Base-by-base conservation (phyloP, 2,329 filamentous ascomycete genomes). In the Penicillium sumatraense region DNA sequence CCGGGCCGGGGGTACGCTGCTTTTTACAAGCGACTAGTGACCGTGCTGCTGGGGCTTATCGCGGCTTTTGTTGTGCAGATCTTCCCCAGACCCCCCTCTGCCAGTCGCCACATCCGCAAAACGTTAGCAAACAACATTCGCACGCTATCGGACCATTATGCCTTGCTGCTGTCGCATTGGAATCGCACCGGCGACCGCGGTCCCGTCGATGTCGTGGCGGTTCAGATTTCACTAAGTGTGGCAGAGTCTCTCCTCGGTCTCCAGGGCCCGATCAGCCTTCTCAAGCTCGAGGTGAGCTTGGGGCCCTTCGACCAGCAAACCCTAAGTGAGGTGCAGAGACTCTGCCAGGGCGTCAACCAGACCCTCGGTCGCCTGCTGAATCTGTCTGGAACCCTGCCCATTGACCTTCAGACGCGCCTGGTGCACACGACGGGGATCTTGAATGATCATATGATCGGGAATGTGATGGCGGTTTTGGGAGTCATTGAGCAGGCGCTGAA, bases 381-480 rank as follows among this genome's bases (percentile, higher is more conserved):
- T 3, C 61, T 75, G 2, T 72, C 72, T 0, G 64, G 62, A 0
- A 66, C 67, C 1, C 58, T 78, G 0, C 76, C 80, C 0, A 62
- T 66, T 1, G 62, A 74, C 1, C 69, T 80, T 1, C 79, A 79
- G 33, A 61, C 65, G 2, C 74, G 77, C 0, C 68, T 83, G 0
- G 66, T 71, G 0, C 68, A 60, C 1, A 63, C 68, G 0, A 68
- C 70, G 0, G 80, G 80, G 1, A 63, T 81, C 1, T 60, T 77
- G 1, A 75, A 80, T 27, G 74, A 81, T 14, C 66, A 69, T 1
- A 69, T 68, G 14, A 76, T 83, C 10, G 79, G 76, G 3, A 80
- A 82, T 23, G 58, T 80, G 47, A 83, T 83, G 81, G 78, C 78
- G 0, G 78, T 82, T 2, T 60, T 83, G 1, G 70, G 68, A 1